Evolutionary conservation across 495 filamentous ascomycete genomes (phyloP).

Genomic region (Pseudevernia furfuracea): DNA sequence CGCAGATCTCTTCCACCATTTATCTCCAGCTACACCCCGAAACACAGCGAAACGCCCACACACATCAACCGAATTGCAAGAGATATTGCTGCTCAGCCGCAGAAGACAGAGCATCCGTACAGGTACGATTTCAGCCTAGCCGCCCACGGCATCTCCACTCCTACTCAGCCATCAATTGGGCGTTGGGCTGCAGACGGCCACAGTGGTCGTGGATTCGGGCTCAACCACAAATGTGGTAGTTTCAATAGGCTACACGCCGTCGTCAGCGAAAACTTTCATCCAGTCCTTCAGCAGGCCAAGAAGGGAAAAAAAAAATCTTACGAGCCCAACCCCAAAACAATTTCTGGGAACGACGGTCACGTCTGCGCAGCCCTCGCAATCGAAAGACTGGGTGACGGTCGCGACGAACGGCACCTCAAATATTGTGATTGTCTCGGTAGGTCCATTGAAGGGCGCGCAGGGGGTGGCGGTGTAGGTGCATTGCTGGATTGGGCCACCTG

Average conservation of each 20-base stretch:
- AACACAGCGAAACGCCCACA: too few species aligned
- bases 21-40: too few species aligned
- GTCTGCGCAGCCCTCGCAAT: conserved; percentile 7
- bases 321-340: not conserved
- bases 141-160: not conserved
- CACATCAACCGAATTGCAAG: not conserved
- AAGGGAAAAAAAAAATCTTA: not conserved
- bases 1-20: too few species aligned
- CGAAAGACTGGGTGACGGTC: conserved; percentile 3
- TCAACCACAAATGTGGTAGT: conserved; percentile 1
- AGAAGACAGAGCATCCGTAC: not conserved
- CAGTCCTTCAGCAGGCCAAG: not conserved
- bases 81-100: not conserved
- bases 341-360: not conserved
- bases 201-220: conserved; percentile 2
- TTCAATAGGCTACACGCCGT: not conserved
- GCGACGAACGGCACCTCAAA: conserved; percentile 11
- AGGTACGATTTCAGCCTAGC: not conserved
- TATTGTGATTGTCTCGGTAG: conserved; percentile 10
- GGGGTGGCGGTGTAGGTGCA: conserved; percentile 12
- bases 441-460: not conserved
- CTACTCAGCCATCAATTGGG: not conserved
- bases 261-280: not conserved
- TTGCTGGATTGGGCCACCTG: not conserved
- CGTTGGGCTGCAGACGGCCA: conserved; percentile 16